Base-by-base conservation (phyloP, 441 rosid genomes). In the Croton setiger region DNA sequence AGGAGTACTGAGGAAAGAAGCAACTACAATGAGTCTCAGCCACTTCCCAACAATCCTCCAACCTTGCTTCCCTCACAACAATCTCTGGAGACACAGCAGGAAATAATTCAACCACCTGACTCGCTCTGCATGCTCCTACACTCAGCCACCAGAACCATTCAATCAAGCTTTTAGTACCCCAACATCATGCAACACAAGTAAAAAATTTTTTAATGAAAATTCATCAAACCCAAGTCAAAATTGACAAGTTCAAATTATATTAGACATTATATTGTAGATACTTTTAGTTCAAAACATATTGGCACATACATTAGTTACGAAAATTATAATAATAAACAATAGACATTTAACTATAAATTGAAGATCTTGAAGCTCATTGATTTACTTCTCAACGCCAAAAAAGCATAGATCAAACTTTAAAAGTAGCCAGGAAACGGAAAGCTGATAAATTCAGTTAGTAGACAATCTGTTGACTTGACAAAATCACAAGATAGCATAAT, bases 41-140 rank as follows among this genome's bases (percentile, higher is more conserved):
- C 65, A 94, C 96, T 83, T 90, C 96, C 97, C 98, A 94, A 52
- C 91, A 87, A 70, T 94, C 97, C 78, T 91, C 96, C 64, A 90
- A 53, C 71, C 97, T 85, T 44, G 97, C 98, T 80, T 91, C 97
- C 72, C 98, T 84, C 51, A 94, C 97, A 76, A 89, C 80, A 49
- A 94, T 84, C 74, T 88, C 91, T 4, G 96, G 94, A 62, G 96
- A 85, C 71, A 87, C 69, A 15, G 82, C 74, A 0, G 96, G 85
- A 75, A 86, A 91, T 41, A 88, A 75, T 31, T 91, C 96, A 20
- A 64, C 90, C 73, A 88, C 71, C 78, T 89, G 95, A 80, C 96
- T 91, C 31, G 97, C 97, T 76, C 78, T 82, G 83, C 96, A 86
- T 79, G 53, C 68, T 76, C 89, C 97, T 89, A 67, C 52, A 69